Evolutionary conservation across 805 yeast genomes (phyloP), one percentile per base, ranked within the genome.

Genomic region (Candida patagonica): DNA sequence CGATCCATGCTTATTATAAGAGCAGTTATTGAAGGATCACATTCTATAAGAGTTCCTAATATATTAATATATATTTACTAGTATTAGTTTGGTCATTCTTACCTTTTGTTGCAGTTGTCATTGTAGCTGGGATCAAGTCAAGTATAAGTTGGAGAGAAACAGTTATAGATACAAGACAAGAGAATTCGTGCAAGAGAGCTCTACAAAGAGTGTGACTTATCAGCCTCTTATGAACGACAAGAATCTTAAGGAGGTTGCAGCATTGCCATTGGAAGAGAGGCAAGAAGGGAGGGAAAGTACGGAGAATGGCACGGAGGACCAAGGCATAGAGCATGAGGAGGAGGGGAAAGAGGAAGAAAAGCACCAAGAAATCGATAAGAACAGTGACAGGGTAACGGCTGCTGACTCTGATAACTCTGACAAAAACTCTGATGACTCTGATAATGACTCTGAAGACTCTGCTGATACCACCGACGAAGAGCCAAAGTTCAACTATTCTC

Each of bases 1-100:
- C 85, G 65, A 59, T 92, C 97, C 31, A 89, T 81, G 56, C 78
- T 81, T 17, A 89, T 62, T 2, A 89, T 84, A 36, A 89, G 66
- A 0, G 97, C 95, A 47, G 78, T 73, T 47, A 89, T 87, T 1
- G 96, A 85, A 1, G 98, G 97, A 57, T 89, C 98, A 58, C 96
- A 56, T 17, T 22, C 21, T 30, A 40, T 37, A 25, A 35, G 42
- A 16, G 35, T 15, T 22, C 24, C 36, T 10, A 31, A 26, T 16
- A 20, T 3, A 17, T 32, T 17, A 31, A 23, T 4, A 29, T 6
- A 4, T 15, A 23, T 7, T 26, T 30, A n/a, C 12, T 12, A 21
- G 22, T n/a, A 24, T 24, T 9, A 10, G 15, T 10, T 23, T 61
- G 65, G 16, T 61, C 50, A 16, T 62, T 48, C 26, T 54, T 54